Conservation (phyloP, 805 yeast genomes). For the Torulaspora maleeae region DNA sequence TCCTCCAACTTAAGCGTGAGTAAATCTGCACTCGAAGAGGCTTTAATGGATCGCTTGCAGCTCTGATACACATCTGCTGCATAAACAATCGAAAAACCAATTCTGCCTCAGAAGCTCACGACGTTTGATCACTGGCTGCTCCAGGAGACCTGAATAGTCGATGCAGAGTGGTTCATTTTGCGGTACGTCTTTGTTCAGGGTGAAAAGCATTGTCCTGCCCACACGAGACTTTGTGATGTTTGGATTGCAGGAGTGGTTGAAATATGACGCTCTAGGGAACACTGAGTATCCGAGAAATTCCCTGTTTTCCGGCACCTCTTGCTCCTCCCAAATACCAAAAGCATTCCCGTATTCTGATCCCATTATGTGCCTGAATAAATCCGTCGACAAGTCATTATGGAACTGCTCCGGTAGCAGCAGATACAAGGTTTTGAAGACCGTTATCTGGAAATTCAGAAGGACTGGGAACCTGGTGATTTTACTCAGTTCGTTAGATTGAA, state of each 20-base stretch:
- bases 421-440: conserved; percentile 46
- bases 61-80: conserved; percentile 42
- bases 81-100: conserved; percentile 60
- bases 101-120: conserved; percentile 41
- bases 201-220: conserved; percentile 39
- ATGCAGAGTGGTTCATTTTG: conserved; percentile 52
- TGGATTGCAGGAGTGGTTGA: conserved; percentile 65
- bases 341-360: conserved; percentile 65
- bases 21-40: conserved; percentile 42
- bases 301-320: conserved; percentile 40
- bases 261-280: conserved; percentile 59
- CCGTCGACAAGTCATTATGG: conserved; percentile 38
- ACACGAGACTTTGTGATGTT: conserved; percentile 45
- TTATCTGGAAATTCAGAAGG: conserved; percentile 44
- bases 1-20: conserved; percentile 39
- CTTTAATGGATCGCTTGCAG: conserved; percentile 36
- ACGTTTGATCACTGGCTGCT: conserved; percentile 42
- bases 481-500: conserved; percentile 50
- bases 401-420: conserved; percentile 37
- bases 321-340: conserved; percentile 61
- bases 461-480: conserved; percentile 46
- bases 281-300: conserved; percentile 59
- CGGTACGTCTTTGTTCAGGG: conserved; percentile 38
- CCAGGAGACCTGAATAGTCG: conserved; percentile 50
- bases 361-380: conserved; percentile 42